Percentiles rank a stretch among this genome's conserved stretches.
phyloP scores from a whole-genome alignment of 352 stramenopile genomes.

The Blastocystis sp. region DNA sequence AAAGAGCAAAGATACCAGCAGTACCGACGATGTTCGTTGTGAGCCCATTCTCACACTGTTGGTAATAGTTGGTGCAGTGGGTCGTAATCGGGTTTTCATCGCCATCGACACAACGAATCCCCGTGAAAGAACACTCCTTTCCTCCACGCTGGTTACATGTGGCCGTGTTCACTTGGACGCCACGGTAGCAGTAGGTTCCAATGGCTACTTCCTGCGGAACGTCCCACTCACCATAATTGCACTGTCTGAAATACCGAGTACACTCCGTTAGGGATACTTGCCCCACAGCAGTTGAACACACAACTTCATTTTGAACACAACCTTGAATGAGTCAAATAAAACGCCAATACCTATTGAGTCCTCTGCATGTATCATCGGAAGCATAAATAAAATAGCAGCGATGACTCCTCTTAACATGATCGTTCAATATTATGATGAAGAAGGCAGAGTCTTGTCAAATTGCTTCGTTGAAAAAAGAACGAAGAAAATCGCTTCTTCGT shows the following conservation, averaged over 20 bases:
- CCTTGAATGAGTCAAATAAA: background rate
- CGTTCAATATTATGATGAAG: conserved; percentile 29
- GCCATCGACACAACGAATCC: conserved; percentile 45
- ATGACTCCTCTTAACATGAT: conserved; percentile 33
- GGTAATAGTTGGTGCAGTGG: conserved; percentile 50
- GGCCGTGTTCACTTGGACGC: background rate
- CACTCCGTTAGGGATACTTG: conserved; percentile 34
- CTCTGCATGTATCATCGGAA: background rate
- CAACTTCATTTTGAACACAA: conserved; percentile 41
- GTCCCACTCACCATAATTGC: conserved; percentile 29
- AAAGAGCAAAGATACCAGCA: background rate
- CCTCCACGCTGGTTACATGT: conserved; percentile 47
- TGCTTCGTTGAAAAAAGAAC: conserved; percentile 24
- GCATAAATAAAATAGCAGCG: background rate
- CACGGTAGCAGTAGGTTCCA: conserved; percentile 56
- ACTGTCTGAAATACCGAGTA: conserved; percentile 50
- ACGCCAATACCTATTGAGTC: background rate
- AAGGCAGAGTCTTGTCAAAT: conserved; percentile 21
- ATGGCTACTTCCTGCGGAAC: conserved; percentile 27
- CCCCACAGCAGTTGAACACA: conserved; percentile 20
- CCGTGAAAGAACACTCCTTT: conserved; percentile 32
- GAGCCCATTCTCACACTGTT: background rate
- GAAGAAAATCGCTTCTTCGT: conserved; percentile 5
- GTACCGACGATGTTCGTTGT: background rate
- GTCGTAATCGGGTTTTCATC: conserved; percentile 45